Conservation (phyloP, 129 eudicot species). For the Chrysanthemum makinoi region DNA sequence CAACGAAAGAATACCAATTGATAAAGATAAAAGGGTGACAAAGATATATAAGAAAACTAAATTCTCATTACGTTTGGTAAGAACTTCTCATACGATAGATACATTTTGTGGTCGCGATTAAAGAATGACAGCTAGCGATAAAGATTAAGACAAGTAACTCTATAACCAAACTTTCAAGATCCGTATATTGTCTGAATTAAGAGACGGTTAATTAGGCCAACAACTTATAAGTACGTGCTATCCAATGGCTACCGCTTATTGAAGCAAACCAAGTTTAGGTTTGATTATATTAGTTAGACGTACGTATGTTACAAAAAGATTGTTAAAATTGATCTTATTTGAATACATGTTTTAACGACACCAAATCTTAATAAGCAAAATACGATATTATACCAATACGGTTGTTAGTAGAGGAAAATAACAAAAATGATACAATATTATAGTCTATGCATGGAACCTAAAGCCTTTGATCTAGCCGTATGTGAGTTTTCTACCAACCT, state of each 20-base stretch:
- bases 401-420: background rate
- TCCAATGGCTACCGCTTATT: too few species aligned
- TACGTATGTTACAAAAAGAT: too few species aligned
- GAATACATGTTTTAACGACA: too few species aligned
- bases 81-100: background rate
- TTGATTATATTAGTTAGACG: too few species aligned
- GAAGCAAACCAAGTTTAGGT: background rate
- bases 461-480: background rate
- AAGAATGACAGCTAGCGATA: background rate
- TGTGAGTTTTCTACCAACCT: background rate
- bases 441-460: background rate
- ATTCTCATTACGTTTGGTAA: background rate
- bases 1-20: too few species aligned
- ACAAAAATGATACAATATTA: background rate
- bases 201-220: background rate
- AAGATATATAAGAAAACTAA: background rate
- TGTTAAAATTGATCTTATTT: too few species aligned
- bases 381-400: too few species aligned
- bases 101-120: background rate
- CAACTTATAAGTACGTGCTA: background rate
- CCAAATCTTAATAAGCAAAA: too few species aligned
- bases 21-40: background rate
- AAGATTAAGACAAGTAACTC: background rate
- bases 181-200: background rate
- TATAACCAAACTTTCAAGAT: background rate